Base-by-base conservation (phyloP, 176 grass and related monocot genomes). In the Aegilops bicornis region DNA sequence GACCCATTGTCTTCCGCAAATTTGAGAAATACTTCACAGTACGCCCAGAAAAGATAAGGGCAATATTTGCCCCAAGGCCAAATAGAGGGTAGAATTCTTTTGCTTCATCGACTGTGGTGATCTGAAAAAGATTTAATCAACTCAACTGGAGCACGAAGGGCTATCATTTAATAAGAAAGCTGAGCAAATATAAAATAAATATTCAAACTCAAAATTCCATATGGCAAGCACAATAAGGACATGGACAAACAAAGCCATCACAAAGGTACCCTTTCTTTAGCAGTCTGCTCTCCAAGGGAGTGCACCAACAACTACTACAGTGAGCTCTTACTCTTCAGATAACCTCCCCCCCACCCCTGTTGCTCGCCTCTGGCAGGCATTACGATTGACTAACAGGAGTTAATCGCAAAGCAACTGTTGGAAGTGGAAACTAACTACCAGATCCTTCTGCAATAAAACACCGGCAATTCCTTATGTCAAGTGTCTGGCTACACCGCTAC, bases 21-120 rank as follows among this genome's bases (percentile, higher is more conserved):
- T 97, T 97, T 84, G 95, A 97, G 90, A 97, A 97, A 78, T 91
- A 95, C 45, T 94, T 97, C 35, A 97, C 95, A 3, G 92, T 97
- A 12, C 90, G 92, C 22, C 92, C 90, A 23, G 92, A 92, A 56
- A 95, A 95, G 86, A 95, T 92, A 31, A 97, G 92, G 22, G 95
- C 92, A 29, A 97, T 67, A 84, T 97, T 97, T 45, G 92, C 95
- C 20, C 95, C 95, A 82, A 97, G 92, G 8, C 95, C 95, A 89
- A 97, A 97, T 40, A 95, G 79, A 25, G 95, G 92, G 75, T 97
- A 97, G 75, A 97, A 97, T 84, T 97, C 92, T 59, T 97, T 97
- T 63, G 95, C 95, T 91, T 97, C 95, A 35, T 97, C 90, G 45
- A 97, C 84, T 65, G 92, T 97, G 32, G 92, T 97, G 52, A 97